phyloP scores from a whole-genome alignment of 2,329 filamentous ascomycete genomes.

The Beauveria scarabaeidicola region DNA sequence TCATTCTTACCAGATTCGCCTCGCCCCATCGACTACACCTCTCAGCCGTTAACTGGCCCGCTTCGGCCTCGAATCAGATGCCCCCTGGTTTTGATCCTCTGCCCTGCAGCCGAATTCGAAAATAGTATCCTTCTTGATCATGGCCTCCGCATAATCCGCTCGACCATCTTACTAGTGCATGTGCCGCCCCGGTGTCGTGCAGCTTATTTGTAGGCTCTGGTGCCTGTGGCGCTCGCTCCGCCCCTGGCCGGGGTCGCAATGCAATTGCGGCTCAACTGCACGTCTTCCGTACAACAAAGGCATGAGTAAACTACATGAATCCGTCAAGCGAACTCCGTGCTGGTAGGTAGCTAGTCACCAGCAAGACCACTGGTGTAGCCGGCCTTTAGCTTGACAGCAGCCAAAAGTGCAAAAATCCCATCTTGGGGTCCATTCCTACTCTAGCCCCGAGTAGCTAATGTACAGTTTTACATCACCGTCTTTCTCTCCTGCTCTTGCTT shows the following conservation, averaged over 20 bases:
- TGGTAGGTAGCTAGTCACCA: background rate
- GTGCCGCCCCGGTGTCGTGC: background rate
- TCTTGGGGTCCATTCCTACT: background rate
- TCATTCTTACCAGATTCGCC: background rate
- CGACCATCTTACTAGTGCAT: too few relatives aligned
- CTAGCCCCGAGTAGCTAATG: constrained; percentile 7
- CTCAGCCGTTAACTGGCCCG: background rate
- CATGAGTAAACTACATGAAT: background rate
- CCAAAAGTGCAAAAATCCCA: background rate
- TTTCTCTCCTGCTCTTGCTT: background rate
- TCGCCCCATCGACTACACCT: background rate
- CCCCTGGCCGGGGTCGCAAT: background rate
- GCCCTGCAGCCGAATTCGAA: background rate
- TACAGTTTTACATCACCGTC: constrained; percentile 2
- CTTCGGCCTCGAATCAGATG: background rate
- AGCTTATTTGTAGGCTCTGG: background rate
- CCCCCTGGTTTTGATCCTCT: background rate
- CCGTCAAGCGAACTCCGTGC: background rate
- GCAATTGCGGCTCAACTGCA: background rate
- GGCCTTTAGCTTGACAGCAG: background rate
- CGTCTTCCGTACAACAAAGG: background rate
- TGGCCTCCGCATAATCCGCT: background rate
- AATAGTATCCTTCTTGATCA: background rate
- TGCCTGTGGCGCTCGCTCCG: constrained; percentile 1
- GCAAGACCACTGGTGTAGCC: background rate